phyloP scores from a whole-genome alignment of 768 basidiomycete genomes.

The Cytidiella melzeri region DNA sequence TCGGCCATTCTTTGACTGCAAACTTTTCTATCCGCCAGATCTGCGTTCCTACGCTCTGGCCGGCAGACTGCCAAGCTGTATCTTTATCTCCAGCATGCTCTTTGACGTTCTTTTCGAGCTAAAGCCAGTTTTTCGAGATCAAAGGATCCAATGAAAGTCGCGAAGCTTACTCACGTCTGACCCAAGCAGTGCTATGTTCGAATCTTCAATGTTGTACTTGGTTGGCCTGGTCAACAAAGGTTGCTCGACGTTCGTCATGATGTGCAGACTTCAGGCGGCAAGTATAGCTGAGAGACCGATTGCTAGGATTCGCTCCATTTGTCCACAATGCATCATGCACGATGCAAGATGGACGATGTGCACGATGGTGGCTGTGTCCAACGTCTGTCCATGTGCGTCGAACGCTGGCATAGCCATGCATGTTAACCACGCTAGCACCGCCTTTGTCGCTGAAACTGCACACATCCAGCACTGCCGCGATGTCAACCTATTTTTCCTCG shows the following conservation, averaged over 20 bases:
- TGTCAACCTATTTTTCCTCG: too few relatives aligned
- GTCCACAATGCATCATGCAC: too few relatives aligned
- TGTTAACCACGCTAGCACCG: too few relatives aligned
- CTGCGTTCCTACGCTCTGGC: slow-evolving; percentile 36
- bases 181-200: slow-evolving; percentile 57
- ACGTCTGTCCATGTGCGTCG: too few relatives aligned
- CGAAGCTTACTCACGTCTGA: slow-evolving; percentile 41
- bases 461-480: too few relatives aligned
- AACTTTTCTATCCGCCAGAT: slow-evolving; percentile 60
- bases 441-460: too few relatives aligned
- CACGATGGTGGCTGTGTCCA: too few relatives aligned
- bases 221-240: slow-evolving; percentile 35
- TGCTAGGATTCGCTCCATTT: too few relatives aligned
- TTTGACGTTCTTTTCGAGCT: slow-evolving; percentile 54
- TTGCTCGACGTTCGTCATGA: slow-evolving; percentile 5
- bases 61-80: slow-evolving; percentile 45
- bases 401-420: too few relatives aligned
- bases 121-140: slow-evolving; percentile 1
- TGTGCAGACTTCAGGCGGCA: too few relatives aligned
- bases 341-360: too few relatives aligned
- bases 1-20: slow-evolving; percentile 46
- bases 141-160: not conserved
- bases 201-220: slow-evolving; percentile 53
- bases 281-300: too few relatives aligned
- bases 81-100: slow-evolving; percentile 47